Base-by-base conservation (phyloP, 108 stramenopile species). In the Conticribra guillardii region DNA sequence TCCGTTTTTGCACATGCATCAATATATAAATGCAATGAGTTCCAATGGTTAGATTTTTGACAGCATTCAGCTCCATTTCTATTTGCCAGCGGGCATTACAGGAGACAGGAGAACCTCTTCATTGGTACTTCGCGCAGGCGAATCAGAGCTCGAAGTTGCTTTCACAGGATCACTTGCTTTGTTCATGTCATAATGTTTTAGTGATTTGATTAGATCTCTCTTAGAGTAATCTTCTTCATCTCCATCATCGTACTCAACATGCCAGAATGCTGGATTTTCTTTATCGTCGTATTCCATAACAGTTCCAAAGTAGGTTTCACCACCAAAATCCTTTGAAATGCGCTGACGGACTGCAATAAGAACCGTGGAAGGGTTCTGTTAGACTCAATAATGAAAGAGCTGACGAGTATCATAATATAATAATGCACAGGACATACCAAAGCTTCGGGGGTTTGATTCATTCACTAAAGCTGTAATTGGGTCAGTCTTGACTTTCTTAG, bases 191-290 rank as follows among this genome's bases (percentile, higher is more conserved):
- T 82, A 82, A 30, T 82, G 52, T 28, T 64, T 87, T 45, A 87
- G 30, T 4, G 75, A 72, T 33, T 65, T 26, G 22, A 74, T 67
- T 34, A 87, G 63, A 45, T 87, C 84, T 5, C 60, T 71, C 46
- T 76, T 67, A 15, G 71, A 26, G 49, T 47, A 85, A 55, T 87
- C 86, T 58, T 87, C 86, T 9, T 56, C 69, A 71, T 85, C 86
- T 18, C 81, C 89, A 60, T 87, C 89, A 59, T 87, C 86, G 47
- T 87, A 89, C 1, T 67, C 67, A 54, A 89, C 54, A 45, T 81
- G 57, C 89, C 89, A 89, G 45, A 75, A 79, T 28, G 58, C 54
- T 16, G 71, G 65, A 19, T 74, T 47, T 41, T 77, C 74, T 22
- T 19, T 51, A 19, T 76, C 71, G 52, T 73, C 65, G 45, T 73